Evolutionary conservation across 345 rosid species (phyloP).

Genomic region (Populus alba): DNA sequence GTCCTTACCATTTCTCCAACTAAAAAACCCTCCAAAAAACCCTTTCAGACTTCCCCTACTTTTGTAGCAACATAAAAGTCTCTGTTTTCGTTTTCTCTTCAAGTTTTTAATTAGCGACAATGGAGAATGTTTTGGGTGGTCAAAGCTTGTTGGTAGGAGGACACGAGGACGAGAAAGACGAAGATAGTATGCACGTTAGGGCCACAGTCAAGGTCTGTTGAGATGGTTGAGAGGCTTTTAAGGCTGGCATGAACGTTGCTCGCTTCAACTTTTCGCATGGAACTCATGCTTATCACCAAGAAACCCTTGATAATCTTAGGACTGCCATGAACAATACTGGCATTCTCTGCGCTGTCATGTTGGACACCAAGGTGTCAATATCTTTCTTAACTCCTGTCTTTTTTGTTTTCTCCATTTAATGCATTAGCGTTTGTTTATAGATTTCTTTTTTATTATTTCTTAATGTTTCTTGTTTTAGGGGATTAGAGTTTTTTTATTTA

Average conservation of each 20-base stretch:
- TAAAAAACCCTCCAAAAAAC: not conserved
- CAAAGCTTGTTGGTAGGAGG: not conserved
- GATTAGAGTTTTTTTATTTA: not conserved
- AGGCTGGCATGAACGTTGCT: constrained; percentile 70
- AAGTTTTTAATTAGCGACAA: not conserved
- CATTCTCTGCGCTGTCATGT: constrained; percentile 93
- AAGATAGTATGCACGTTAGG: constrained; percentile 96
- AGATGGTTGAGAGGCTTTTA: constrained; percentile 72
- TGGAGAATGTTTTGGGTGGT: constrained; percentile 13
- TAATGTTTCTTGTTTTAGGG: not conserved
- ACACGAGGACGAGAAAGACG: constrained; percentile 62
- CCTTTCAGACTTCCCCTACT: not conserved
- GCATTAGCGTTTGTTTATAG: not conserved
- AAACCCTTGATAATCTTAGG: constrained; percentile 83
- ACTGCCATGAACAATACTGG: constrained; percentile 86
- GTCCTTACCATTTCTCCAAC: not conserved
- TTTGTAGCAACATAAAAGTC: not conserved
- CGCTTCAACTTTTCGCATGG: constrained; percentile 89
- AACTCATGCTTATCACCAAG: constrained; percentile 84
- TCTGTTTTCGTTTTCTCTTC: not conserved
- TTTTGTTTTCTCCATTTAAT: not conserved
- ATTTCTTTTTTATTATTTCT: not conserved
- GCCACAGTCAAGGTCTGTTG: constrained; percentile 81
- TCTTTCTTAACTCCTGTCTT: not conserved
- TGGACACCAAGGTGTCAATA: constrained; percentile 70